These are phyloP conservation scores for Penicillium herquei DNA, from an alignment of 495 filamentous ascomycete species.

Conservation along the genomic window DNA sequence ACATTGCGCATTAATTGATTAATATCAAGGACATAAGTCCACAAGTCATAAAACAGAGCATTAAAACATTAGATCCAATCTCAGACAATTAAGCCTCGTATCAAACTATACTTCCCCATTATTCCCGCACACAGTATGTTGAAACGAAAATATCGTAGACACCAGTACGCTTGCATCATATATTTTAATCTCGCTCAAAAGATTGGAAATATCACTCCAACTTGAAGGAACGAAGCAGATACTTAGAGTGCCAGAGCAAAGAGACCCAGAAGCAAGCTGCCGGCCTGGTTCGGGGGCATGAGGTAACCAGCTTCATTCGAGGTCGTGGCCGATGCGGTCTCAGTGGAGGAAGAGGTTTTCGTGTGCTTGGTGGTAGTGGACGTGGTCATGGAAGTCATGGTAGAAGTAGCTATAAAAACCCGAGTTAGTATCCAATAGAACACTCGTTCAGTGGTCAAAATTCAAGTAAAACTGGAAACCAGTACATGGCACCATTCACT, in stretches of 20 bases:
- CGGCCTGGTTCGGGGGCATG: conserved; percentile 29
- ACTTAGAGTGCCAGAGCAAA: conserved; percentile 20
- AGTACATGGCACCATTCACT: conserved; percentile 16
- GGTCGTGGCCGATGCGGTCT: conserved; percentile 12
- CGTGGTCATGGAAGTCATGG: conserved; percentile 2
- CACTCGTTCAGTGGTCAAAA: neutral
- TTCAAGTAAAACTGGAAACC: conserved; percentile 6
- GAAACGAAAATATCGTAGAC: neutral
- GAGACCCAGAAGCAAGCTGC: conserved; percentile 26
- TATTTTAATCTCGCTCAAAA: neutral
- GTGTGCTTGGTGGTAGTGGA: conserved; percentile 15
- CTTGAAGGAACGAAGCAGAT: neutral
- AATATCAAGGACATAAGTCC: neutral
- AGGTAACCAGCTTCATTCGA: conserved; percentile 22
- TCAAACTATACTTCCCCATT: conserved; percentile 1
- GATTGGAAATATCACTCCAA: neutral
- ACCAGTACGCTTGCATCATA: conserved; percentile 1
- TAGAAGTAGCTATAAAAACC: neutral
- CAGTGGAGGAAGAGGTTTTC: conserved; percentile 10
- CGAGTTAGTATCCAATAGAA: neutral
- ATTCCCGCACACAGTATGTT: neutral
- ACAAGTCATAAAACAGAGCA: neutral
- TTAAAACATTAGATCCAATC: conserved; percentile 1
- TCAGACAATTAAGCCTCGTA: neutral
- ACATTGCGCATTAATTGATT: conserved; percentile 1